These are phyloP conservation scores for Botryotinia narcissicola DNA, from an alignment of 2,329 filamentous ascomycete genomes.

Conservation along the genomic window DNA sequence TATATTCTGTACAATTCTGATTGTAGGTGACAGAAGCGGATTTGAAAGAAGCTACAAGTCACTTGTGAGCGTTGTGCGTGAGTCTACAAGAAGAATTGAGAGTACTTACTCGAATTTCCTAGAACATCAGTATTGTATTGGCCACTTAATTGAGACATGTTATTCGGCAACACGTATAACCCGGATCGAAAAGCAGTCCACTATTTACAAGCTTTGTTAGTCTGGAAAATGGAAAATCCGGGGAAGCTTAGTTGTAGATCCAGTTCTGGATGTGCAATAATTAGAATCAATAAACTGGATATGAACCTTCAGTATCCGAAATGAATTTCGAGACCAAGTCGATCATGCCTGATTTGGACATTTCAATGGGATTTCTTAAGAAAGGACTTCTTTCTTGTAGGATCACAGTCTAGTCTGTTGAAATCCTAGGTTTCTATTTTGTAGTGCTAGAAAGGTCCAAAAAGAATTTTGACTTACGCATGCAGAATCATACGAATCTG, in stretches of 20 bases:
- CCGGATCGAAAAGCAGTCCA: conserved; percentile 27
- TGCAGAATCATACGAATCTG: conserved; percentile 15
- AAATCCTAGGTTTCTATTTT: not conserved
- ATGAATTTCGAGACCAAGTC: no score
- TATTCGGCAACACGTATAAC: conserved; percentile 21
- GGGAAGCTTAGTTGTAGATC: not conserved
- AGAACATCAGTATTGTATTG: conserved; percentile 10
- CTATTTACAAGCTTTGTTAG: not conserved
- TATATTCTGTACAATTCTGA: conserved; percentile 20
- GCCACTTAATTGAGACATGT: not conserved
- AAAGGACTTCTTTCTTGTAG: not conserved
- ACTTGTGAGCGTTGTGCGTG: not conserved
- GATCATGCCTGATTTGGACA: no score
- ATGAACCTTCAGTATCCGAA: not conserved
- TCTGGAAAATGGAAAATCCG: not conserved
- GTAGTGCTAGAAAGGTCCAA: not conserved
- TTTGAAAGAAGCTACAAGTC: conserved; percentile 20
- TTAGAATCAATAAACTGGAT: not conserved
- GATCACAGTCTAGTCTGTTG: not conserved
- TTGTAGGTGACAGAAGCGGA: conserved; percentile 23
- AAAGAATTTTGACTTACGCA: conserved; percentile 2
- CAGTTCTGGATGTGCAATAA: not conserved
- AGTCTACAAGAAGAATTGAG: not conserved
- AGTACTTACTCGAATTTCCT: conserved; percentile 17
- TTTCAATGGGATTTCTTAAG: no score